Conservation (phyloP, 1,284 basidiomycete genomes). For the Coniferiporia weirii region DNA sequence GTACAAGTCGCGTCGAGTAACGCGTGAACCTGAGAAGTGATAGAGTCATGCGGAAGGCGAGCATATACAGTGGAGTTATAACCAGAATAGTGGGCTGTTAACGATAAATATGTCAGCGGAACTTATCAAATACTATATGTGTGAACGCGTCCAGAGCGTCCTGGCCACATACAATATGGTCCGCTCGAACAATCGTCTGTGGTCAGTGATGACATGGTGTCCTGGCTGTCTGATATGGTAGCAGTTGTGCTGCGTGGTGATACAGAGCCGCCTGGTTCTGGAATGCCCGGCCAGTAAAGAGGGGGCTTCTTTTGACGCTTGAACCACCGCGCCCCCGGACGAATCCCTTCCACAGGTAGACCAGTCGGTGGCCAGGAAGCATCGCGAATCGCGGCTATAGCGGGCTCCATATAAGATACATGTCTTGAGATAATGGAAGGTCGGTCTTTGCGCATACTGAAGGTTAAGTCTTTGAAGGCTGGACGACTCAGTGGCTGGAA, state of each 20-base stretch:
- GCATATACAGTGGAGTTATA: slow-evolving; percentile 15
- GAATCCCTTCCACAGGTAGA: background rate
- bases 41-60: background rate
- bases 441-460: background rate
- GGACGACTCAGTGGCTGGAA: background rate
- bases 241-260: slow-evolving; percentile 13
- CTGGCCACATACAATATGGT: background rate
- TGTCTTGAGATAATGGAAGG: background rate
- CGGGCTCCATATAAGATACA: background rate
- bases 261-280: background rate
- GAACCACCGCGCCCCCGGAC: background rate
- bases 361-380: background rate
- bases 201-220: background rate
- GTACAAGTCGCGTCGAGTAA: slow-evolving; percentile 11
- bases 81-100: slow-evolving; percentile 14
- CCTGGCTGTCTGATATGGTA: slow-evolving; percentile 9
- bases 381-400: background rate
- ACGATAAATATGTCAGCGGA: no score
- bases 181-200: slow-evolving; percentile 3
- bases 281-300: background rate
- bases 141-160: background rate
- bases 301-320: background rate
- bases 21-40: slow-evolving; percentile 10
- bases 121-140: no score
- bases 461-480: background rate